Base-by-base conservation (phyloP, 352 stramenopile species). In the Phytophthora megakarya region DNA sequence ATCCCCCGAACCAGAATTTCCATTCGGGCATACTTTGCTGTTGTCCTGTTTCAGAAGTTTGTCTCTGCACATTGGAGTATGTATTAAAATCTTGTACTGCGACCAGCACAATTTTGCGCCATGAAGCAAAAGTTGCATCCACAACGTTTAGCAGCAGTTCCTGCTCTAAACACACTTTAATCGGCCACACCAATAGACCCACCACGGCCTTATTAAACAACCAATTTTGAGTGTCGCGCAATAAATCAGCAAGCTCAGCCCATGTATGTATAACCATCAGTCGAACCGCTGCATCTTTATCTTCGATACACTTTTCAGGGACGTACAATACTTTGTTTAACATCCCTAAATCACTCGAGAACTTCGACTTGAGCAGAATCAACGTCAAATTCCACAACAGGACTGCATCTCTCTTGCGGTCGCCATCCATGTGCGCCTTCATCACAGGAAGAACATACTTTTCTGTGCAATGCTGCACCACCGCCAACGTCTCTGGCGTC, bases 371-470 rank as follows among this genome's bases (percentile, higher is more conserved):
- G 55, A 89, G 65, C 32, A 90, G 48, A 10, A 70, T n/a, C 25
- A 92, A 28, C 23, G 75, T 73, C 30, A 92, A 48, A n/a, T 70
- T 75, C 83, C 83, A 92, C 46, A 90, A 33, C 43, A 57, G 44
- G 21, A 92, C 51, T 15, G 80, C 78, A 6, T 89, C 80, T 5
- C 75, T 72, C 23, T 70, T 65, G 8, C 71, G 66, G 15, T 78
- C 49, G 10, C 71, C 51, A 21, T 78, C 75, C 56, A 88, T 65
- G 48, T 88, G 70, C 30, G 58, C 60, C 49, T 89, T 82, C 67
- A 92, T 86, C 13, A 73, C 61, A 26, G 80, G 76, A 11, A 90
- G 45, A 13, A 79, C 49, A 57, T 90, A 90, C 55, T 89, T 61
- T 6, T 75, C 47, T 5, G 70, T 64, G 19, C 71, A 84, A 18